Evolutionary conservation across 2,329 filamentous ascomycete species (phyloP), one percentile per base, ranked within the genome.

Genomic region (Pseudogymnoascus pannorum): DNA sequence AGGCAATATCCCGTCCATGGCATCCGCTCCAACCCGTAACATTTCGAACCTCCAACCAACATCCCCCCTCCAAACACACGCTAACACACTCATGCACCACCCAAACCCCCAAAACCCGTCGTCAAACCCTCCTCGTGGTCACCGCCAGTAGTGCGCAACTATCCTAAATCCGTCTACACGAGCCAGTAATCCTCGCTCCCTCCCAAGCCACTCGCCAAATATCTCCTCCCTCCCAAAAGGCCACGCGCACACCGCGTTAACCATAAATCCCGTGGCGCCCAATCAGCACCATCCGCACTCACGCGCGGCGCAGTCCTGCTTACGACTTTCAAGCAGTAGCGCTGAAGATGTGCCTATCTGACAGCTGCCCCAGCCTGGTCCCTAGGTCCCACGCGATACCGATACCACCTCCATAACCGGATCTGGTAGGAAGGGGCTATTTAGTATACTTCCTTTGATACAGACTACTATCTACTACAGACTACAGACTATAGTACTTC

Each of bases 221-320:
- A 29, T 7, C 26, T 4, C 26, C 26, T 4, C 26, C 4, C 26
- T n/a, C 26, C 26, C 26, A 40, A 44, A 44, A 24, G 40, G 20
- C 42, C 42, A 48, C 42, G 42, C 42, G 42, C 42, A 48, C 42
- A 48, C 12, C 42, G 42, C 42, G 42, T 48, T 48, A 48, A 48
- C 42, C 42, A 48, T 48, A 48, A 48, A 48, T 48, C 42, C 42
- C 42, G 42, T 48, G 42, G 42, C 42, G 42, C 42, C 42, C 42
- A 48, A 48, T 48, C 42, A 48, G 12, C 42, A 48, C 6, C 6
- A 6, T 12, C 16, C 14, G 6, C 11, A n/a, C 5, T 14, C 40
- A 24, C 5, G 5, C 40, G 18, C 7, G 7, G 4, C 38, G n/a
- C 20, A 44, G 9, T 38, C 16, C 20, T 24, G 20, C 18, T 22